Base-by-base conservation (phyloP, 2,329 filamentous ascomycete genomes). In the Colletotrichum caudatum region DNA sequence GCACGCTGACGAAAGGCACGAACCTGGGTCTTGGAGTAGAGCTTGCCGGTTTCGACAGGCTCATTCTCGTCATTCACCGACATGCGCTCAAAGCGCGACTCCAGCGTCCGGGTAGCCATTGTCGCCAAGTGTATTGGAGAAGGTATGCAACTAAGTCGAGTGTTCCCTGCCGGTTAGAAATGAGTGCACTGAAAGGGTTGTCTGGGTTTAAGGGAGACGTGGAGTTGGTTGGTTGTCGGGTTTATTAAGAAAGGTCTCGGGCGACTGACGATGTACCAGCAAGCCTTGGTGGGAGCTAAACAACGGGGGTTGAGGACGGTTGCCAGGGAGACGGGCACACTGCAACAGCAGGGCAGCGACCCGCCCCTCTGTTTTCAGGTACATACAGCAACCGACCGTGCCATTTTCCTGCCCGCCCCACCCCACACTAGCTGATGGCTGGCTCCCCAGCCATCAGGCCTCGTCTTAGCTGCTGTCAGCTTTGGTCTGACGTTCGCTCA, bases 11-110 rank as follows among this genome's bases (percentile, higher is more conserved):
- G 57, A 58, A 29, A 64, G 39, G 26, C 39, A 74, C 79, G 69
- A 85, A 95, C 94, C 90, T 97, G 97, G 73, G 89, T 82, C 83
- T 97, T 97, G 75, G 89, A 86, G 80, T 93, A 91, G 35, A 80
- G 74, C 74, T 86, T 86, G 68, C 83, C 82, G 73, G 83, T 84
- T 74, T 89, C 86, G 66, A 83, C 83, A 41, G 85, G 82, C 71
- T 94, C 92, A 79, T 95, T 97, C 82, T 97, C 95, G 79, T 98
- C 95, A 77, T 93, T 92, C 74, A 98, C 93, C 26, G 93, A 92
- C 84, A 98, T 89, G 82, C 91, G 92, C 90, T 97, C 94, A 79
- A 98, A 94, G 77, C 93, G 93, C 82, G 93, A 87, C 84, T 98
- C 95, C 58, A 98, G 87, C 63, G 90, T 90, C 76, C 93, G 90